Base-by-base conservation (phyloP, 169 alveolate genomes). In the Plasmodium relictum region DNA sequence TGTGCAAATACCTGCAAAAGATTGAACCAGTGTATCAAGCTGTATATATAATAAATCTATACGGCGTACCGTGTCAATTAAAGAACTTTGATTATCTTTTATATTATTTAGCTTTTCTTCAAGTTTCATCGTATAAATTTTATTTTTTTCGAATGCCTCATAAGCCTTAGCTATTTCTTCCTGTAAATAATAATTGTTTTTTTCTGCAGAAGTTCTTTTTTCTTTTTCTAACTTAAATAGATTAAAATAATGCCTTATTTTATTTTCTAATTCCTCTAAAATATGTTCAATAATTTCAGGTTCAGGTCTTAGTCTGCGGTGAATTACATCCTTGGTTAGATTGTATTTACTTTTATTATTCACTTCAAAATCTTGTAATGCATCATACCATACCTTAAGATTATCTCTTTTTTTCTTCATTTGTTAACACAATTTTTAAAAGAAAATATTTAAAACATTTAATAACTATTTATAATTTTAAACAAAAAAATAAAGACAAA, bases 1-100 rank as follows among this genome's bases (percentile, higher is more conserved):
- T 48, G 97, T 94, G 65, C 97, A 95, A 8, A 95, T 88, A 31
- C 97, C 97, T n/a, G 95, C 96, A 87, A 95, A 95, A 6, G 97
- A 96, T 88, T 95, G 97, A 14, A 95, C 93, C 63, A 95, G 86
- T 12, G 97, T 95, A 59, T 95, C 97, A 88, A 95, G 54, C 71
- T 95, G 97, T 37, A 92, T 94, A 92, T 95, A 95, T 22, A 95
- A 91, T 78, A 95, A 78, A 58, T 95, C 97, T 20, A 95, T 95
- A 65, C 95, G 93, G 22, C 95, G 95, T 5, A 95, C 93, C 22
- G 97, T 95, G 39, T 95, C 97, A 22, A 93, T 94, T 42, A 95
- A 88, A 9, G 92, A 93, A 62, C 92, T 88, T 39, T 96, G 97
- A 56, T 95, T 94, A 26, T 94, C 96, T 59, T 91, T 93, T 42